A percentile compares a stretch with the other conserved stretches of the same genome.
Evolutionary conservation across 371 early-diverging fungal species (phyloP).

Genomic region (Lichtheimia corymbifera): DNA sequence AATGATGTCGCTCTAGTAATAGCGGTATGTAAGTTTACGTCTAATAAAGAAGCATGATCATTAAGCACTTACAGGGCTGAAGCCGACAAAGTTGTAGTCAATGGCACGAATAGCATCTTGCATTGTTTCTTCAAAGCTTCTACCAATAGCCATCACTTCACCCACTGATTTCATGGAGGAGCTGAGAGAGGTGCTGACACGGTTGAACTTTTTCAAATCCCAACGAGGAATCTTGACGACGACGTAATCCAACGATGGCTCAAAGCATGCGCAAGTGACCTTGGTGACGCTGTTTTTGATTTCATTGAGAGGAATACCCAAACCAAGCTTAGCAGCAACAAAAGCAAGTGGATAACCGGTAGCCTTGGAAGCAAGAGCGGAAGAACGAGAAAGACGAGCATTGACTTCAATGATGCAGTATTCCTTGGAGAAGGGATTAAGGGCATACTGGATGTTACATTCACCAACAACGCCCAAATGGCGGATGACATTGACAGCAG

Average conservation of each 20-base stretch:
- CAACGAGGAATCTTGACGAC: constrained; percentile 96
- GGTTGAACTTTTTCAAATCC: constrained; percentile 94
- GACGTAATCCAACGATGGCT: constrained; percentile 91
- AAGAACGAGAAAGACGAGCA: constrained; percentile 87
- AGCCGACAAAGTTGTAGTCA: constrained; percentile 85
- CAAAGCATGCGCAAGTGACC: constrained; percentile 93
- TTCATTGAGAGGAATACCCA: constrained; percentile 86
- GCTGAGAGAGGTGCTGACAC: constrained; percentile 84
- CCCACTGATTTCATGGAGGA: constrained; percentile 95
- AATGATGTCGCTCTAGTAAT: constrained; percentile 57
- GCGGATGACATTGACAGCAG: constrained; percentile 81
- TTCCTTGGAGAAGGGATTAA: constrained; percentile 89
- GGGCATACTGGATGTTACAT: constrained; percentile 96
- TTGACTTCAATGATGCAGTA: constrained; percentile 97
- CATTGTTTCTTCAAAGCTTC: constrained; percentile 95
- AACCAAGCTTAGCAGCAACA: constrained; percentile 95
- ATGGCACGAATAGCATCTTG: constrained; percentile 95
- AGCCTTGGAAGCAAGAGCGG: constrained; percentile 97
- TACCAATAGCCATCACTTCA: constrained; percentile 95
- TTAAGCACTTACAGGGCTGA: constrained; percentile 59
- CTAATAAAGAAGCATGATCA: background rate
- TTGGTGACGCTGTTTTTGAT: constrained; percentile 91
- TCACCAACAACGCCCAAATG: constrained; percentile 95
- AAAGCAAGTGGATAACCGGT: constrained; percentile 98
- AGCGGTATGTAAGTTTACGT: background rate